Percentiles rank a stretch among this genome's conserved stretches.
These are phyloP conservation scores for Corinectria fuckeliana DNA, from an alignment of 2,329 filamentous ascomycete species.

Conservation along the genomic window DNA sequence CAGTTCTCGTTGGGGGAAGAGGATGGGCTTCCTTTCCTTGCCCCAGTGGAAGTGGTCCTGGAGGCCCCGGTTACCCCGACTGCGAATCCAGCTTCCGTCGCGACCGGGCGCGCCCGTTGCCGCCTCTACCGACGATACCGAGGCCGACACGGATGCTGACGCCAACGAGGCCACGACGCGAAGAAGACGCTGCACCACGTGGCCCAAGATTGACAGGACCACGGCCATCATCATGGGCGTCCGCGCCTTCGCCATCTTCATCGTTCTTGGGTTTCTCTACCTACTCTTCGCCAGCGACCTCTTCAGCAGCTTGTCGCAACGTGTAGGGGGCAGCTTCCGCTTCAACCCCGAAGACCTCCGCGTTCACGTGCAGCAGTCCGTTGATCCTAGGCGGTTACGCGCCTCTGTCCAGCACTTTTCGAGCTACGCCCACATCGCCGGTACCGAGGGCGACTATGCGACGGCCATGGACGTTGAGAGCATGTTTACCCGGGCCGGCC, in stretches of 20 bases:
- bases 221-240: constrained; percentile 68
- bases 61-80: constrained; percentile 59
- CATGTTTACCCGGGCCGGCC: constrained; percentile 72
- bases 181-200: constrained; percentile 32
- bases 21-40: constrained; percentile 60
- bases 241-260: constrained; percentile 74
- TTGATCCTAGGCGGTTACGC: constrained; percentile 73
- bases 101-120: constrained; percentile 37
- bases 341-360: constrained; percentile 87
- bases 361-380: constrained; percentile 73
- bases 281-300: constrained; percentile 85
- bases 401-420: constrained; percentile 80
- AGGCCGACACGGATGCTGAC: constrained; percentile 33
- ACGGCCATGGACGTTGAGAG: constrained; percentile 84
- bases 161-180: constrained; percentile 37
- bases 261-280: constrained; percentile 82
- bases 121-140: constrained; percentile 32
- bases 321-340: constrained; percentile 68
- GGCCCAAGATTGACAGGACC: constrained; percentile 51
- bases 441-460: constrained; percentile 90
- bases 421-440: constrained; percentile 86
- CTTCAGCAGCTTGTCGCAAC: constrained; percentile 70
- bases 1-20: constrained; percentile 60
- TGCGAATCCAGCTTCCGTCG: constrained; percentile 57
- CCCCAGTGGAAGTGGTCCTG: constrained; percentile 63